These are phyloP conservation scores for Xylaria sp. DNA, from an alignment of 2,329 filamentous ascomycete genomes.

Conservation along the genomic window DNA sequence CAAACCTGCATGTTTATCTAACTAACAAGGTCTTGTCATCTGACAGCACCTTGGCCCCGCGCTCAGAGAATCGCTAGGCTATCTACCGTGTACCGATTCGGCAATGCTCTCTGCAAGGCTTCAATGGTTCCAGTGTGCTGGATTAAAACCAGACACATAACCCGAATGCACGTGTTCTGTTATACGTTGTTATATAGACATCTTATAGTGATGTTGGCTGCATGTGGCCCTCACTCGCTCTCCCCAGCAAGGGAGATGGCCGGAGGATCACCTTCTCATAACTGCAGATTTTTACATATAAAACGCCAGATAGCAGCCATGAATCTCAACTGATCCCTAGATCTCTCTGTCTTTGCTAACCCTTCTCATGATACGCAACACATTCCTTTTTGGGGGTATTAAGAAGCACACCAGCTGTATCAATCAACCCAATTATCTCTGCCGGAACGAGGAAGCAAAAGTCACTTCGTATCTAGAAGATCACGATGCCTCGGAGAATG, in stretches of 20 bases:
- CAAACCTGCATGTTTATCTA: background rate
- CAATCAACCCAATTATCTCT: background rate
- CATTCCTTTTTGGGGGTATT: background rate
- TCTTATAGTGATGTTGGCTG: conserved; percentile 6
- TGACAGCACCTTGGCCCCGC: background rate
- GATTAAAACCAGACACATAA: conserved; percentile 17
- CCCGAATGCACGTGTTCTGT: conserved; percentile 3
- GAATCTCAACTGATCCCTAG: background rate
- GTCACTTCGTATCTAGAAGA: background rate
- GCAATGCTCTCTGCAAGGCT: conserved; percentile 15
- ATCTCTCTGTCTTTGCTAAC: background rate
- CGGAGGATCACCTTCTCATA: background rate
- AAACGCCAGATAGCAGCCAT: background rate
- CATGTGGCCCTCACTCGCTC: background rate
- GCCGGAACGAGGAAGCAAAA: background rate
- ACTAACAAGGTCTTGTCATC: background rate
- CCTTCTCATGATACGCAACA: background rate
- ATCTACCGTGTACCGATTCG: conserved; percentile 14
- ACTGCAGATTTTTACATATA: conserved; percentile 12
- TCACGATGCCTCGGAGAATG: conserved; percentile 54
- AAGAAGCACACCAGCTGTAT: background rate
- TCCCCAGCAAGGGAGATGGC: background rate
- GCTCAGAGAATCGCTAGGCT: background rate
- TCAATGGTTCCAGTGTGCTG: conserved; percentile 26
- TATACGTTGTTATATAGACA: conserved; percentile 5